Base-by-base conservation (phyloP, 305 asterid species). In the Solanum hybrid region DNA sequence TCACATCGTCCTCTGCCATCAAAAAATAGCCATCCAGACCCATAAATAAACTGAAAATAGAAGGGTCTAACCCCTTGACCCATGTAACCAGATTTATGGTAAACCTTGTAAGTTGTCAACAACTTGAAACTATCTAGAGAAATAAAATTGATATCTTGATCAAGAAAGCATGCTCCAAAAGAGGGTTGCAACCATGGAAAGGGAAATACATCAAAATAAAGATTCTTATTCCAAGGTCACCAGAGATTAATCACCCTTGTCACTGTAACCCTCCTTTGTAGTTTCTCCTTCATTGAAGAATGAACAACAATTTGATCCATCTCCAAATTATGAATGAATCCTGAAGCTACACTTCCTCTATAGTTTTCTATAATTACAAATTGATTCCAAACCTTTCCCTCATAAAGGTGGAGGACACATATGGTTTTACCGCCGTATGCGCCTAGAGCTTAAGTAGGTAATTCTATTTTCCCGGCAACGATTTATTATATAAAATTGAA, bases 1-100 rank as follows among this genome's bases (percentile, higher is more conserved):
- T 96, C 34, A 91, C 93, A 86, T 93, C 93, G 27, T 93, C 95
- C 92, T 93, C 99, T 97, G 97, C 91, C 94, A 93, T 73, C 85
- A 86, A 86, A 90, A 93, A 80, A 85, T 86, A 92, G 89, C 86
- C 80, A 91, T 90, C 92, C 91, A 89, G 88, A 87, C 89, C 86
- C 85, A 91, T 89, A 91, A 92, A 90, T 90, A 82, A 86, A 88
- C 8, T 89, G 85, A 90, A 84, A 86, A 56, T 85, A 22, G 76
- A 85, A 85, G 88, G 32, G 72, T 56, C 88, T 85, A 85, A 32
- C 77, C 76, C 76, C 7, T 45, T 84, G 87, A 51, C 19, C 87
- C 42, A 56, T 85, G 31, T 56, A 56, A 85, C 51, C 32, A 56
- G 76, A 85, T 85, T 56, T 22, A 85, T 60, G 42, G 88, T 11